Base-by-base conservation (phyloP, 768 basidiomycete genomes). In the Rhizopogon sp. region DNA sequence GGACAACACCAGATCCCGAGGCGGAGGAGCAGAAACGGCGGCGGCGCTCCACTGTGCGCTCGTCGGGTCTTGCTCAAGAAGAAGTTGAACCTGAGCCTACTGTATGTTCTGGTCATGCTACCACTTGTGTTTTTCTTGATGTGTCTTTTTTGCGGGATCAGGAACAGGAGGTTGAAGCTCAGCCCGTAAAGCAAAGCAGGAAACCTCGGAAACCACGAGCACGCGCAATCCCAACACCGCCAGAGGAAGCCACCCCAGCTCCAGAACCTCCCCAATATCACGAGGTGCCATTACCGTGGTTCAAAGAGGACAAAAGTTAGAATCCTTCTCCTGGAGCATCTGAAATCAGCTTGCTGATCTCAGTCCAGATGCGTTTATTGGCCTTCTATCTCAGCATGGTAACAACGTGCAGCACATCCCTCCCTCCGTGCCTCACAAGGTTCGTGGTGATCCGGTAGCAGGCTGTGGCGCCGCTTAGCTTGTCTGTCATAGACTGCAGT, bases 381-480 rank as follows among this genome's bases (percentile, higher is more conserved):
- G 74, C 14, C 74, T 90, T 39, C 72, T 88, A 16, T 70, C 73
- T n/a, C 74, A 81, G 55, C 76, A 87, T 65, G 87, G 87, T 37
- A 77, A 79, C 52, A 79, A 90, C 62, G 84, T 84, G 62, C 79
- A 82, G 61, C 77, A 80, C n/a, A 85, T 91, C 50, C 82, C 88
- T 1, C 76, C 83, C 3, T 78, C 79, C 5, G 79, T 90, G 76
- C 82, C 81, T 6, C 80, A 79, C 66, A 84, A 84, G 76, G 82
- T 79, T 58, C 44, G 68, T 65, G 35, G 47, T 25, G 47, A 49
- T 37, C 35, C 39, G 14, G 47, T 49, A 37, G 29, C 39, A 16
- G 14, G 46, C 58, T 62, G 45, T 50, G 39, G 50, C 46, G 28
- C 20, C 10, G 25, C 50, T 43, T 46, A 51, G 37, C 40, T 55